Base-by-base conservation (phyloP, 2,329 filamentous ascomycete genomes). In the Fusarium clavum region DNA sequence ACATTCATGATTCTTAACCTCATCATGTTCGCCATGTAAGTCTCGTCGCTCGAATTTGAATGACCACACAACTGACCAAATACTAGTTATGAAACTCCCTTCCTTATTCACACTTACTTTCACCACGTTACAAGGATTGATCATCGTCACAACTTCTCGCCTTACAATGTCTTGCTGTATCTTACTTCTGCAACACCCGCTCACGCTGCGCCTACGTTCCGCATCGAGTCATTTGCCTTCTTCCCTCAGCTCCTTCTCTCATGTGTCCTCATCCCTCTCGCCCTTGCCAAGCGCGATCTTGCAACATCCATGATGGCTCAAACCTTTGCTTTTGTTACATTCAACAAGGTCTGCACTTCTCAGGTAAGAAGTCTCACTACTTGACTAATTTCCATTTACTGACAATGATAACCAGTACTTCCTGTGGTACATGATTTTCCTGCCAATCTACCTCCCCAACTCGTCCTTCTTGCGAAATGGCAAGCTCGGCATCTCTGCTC, bases 341-440 rank as follows among this genome's bases (percentile, higher is more conserved):
- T 98, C 75, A 99, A 99, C 83, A 99, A 99, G 83, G 96, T 99
- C 67, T 98, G 95, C 86, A 99, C 96, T 5, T 97, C 94, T 76
- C 95, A 98, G 87, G 94, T 96, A 87, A 69, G 86, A 77, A 45
- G 22, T 0, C 25, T 20, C 38, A 20, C n/a, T 13, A 12, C 7
- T 32, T 20, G 18, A 22, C 6, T 13, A 40, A 11, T 20, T 22
- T 46, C 16, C 27, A 14, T 16, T 12, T 44, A 40, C 70, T 78
- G 38, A 77, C 55, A n/a, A 18, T 8, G 3, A 2, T 16, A 20
- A 14, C 27, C 30, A 97, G 94, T 99, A 99, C 79, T 99, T 99
- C 80, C 87, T 99, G 52, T 99, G 96, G 96, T 98, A 99, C 81
- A 90, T 98, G 81, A 89, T 98, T 70, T 93, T 99, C 73, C 84